These are phyloP conservation scores for Neurospora sp. DNA, from an alignment of 495 filamentous ascomycete species.

Conservation along the genomic window DNA sequence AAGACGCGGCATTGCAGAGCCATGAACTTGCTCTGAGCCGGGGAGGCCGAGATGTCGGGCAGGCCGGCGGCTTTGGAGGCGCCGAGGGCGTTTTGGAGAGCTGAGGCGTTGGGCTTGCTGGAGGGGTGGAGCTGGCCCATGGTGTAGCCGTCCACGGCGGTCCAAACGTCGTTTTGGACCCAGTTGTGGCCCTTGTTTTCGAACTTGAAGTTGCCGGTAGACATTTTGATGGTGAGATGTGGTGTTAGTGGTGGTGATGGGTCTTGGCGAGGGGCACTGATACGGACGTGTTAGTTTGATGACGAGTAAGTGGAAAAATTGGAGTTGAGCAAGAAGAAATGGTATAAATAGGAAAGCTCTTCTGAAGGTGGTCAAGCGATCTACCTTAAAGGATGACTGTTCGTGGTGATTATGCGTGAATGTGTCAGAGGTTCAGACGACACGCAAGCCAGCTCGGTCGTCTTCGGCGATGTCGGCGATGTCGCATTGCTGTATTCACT, in stretches of 20 bases:
- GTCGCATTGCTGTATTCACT: not conserved
- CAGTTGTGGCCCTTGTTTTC: not conserved
- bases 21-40: conserved; percentile 32
- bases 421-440: not conserved
- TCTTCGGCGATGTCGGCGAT: not conserved
- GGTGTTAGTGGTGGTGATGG: not conserved
- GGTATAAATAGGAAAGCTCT: not conserved
- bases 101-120: conserved; percentile 8
- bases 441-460: not conserved
- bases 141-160: conserved; percentile 14
- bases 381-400: not conserved
- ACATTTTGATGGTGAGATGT: not conserved
- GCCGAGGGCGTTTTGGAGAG: conserved; percentile 10
- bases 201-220: not conserved
- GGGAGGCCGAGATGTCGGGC: conserved; percentile 30
- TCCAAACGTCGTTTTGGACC: conserved; percentile 6
- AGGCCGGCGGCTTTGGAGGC: conserved; percentile 16
- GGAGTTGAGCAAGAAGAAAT: not conserved
- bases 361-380: not conserved
- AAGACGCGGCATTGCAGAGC: conserved; percentile 29
- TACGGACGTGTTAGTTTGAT: not conserved
- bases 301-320: not conserved
- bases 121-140: conserved; percentile 11
- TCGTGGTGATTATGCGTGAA: not conserved
- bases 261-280: not conserved